Evolutionary conservation across 2,329 filamentous ascomycete genomes (phyloP), one percentile per base, ranked within the genome.

Genomic region (Pseudogymnoascus sp.): DNA sequence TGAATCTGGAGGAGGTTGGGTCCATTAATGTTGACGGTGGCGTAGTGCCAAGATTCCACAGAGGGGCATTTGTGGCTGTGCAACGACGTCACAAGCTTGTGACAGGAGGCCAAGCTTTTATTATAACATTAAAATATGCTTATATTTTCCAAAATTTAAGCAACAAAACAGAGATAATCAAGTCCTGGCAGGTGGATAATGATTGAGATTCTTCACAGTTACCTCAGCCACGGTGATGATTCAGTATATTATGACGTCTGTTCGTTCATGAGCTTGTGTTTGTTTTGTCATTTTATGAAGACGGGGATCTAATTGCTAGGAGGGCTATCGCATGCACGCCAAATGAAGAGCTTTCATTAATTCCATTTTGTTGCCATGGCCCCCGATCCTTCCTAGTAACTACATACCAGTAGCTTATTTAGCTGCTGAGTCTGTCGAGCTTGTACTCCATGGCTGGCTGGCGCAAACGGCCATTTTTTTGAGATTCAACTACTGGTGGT

Each of bases 401-500:
- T 46, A 26, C 3, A 26, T 19, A 7, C 22, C 2, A 16, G 5
- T 7, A 41, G 40, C 40, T 22, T 22, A 41, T 22, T 19, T 22
- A 19, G 40, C 6, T 26, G 41, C n/a, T 22, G 22, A 26, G 22
- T 14, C 41, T 14, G 19, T 43, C 40, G 19, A 43, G 10, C 40
- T 43, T 24, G 22, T 26, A 46, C 6, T n/a, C 11, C 41, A 8
- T 46, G 11, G 41, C 41, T 46, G 41, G 24, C 11, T 24, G 22
- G 11, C 12, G 6, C n/a, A n/a, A 14, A 4, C 3, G 11, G 22
- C 41, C 5, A 6, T 26, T 0, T 12, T 26, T 26, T 22, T 14
- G 12, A 26, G 11, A 26, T 46, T 14, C n/a, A 22, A 33, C n/a
- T 56, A 56, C 50, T 56, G 50, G 35, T 38, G 38, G 38, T 84